Percentiles rank a stretch among this genome's conserved stretches.
Evolutionary conservation across 495 filamentous ascomycete species (phyloP).

Genomic region (Parathielavia appendiculata): DNA sequence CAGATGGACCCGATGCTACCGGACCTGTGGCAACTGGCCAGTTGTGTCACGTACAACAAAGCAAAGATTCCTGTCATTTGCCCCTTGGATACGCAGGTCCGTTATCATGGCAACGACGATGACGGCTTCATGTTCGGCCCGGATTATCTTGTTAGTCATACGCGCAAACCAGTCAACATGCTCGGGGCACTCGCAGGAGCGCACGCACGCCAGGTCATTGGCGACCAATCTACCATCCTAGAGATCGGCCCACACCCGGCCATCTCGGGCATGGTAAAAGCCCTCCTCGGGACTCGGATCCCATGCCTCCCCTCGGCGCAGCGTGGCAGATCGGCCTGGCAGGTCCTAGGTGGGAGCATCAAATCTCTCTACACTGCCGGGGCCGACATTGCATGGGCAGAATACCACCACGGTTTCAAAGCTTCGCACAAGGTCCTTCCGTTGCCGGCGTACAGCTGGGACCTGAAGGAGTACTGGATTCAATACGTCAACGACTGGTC

Average conservation of each 20-base stretch:
- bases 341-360: slow-evolving; percentile 52
- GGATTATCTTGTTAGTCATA: slow-evolving; percentile 61
- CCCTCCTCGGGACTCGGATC: slow-evolving; percentile 48
- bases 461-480: slow-evolving; percentile 77
- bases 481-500: slow-evolving; percentile 55
- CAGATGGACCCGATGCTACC: slow-evolving; percentile 71
- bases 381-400: slow-evolving; percentile 62
- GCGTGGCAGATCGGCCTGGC: slow-evolving; percentile 52
- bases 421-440: slow-evolving; percentile 51
- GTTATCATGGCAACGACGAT: too few species aligned
- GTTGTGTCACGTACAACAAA: slow-evolving; percentile 53
- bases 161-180: slow-evolving; percentile 68
- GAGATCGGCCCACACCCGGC: slow-evolving; percentile 66
- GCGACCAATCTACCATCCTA: slow-evolving; percentile 48
- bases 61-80: slow-evolving; percentile 61
- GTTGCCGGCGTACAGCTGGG: slow-evolving; percentile 67
- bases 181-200: slow-evolving; percentile 52
- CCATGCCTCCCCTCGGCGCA: slow-evolving; percentile 48
- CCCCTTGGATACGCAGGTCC: slow-evolving; percentile 55
- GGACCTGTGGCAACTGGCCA: slow-evolving; percentile 51
- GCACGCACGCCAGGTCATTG: slow-evolving; percentile 39
- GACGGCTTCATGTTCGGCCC: slow-evolving; percentile 51
- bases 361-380: slow-evolving; percentile 56
- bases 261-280: slow-evolving; percentile 59
- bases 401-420: slow-evolving; percentile 64